These are phyloP conservation scores for Cyclanthera cordifolia DNA, from an alignment of 306 rosid genomes.

Conservation along the genomic window DNA sequence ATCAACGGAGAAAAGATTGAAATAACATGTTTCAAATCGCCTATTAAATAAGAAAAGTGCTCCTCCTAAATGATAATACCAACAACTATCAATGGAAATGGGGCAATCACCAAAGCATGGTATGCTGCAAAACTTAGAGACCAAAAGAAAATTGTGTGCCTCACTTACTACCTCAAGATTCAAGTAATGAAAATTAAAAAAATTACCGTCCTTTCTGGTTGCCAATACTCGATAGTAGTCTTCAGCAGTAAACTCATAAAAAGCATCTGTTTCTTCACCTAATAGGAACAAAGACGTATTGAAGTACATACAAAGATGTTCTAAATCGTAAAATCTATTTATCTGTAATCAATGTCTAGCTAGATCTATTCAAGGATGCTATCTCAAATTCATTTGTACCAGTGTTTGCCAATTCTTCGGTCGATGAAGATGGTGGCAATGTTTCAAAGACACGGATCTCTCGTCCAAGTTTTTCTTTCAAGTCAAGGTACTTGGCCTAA, in stretches of 20 bases:
- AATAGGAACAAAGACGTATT: background rate
- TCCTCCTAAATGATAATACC: background rate
- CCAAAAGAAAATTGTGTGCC: background rate
- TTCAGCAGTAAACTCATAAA: constrained; percentile 67
- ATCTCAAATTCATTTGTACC: constrained; percentile 27
- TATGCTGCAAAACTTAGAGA: background rate
- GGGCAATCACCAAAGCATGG: background rate
- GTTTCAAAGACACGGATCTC: constrained; percentile 70
- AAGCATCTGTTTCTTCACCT: constrained; percentile 52
- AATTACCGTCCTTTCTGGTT: constrained; percentile 59
- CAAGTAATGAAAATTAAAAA: background rate
- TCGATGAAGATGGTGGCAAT: constrained; percentile 29
- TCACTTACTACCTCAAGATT: background rate
- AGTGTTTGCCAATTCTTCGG: constrained; percentile 22
- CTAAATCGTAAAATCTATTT: background rate
- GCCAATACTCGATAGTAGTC: constrained; percentile 56
- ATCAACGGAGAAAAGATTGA: background rate
- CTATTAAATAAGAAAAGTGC: background rate
- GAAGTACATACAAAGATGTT: background rate
- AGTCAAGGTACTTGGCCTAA: constrained; percentile 47
- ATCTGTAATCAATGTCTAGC: background rate
- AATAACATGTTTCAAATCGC: background rate
- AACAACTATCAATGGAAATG: background rate
- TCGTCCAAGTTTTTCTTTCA: constrained; percentile 52
- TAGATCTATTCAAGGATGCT: background rate